Percentiles rank a stretch among this genome's conserved stretches.
Conservation (phyloP, 306 rosid genomes). For the Acacia crassicarpa region DNA sequence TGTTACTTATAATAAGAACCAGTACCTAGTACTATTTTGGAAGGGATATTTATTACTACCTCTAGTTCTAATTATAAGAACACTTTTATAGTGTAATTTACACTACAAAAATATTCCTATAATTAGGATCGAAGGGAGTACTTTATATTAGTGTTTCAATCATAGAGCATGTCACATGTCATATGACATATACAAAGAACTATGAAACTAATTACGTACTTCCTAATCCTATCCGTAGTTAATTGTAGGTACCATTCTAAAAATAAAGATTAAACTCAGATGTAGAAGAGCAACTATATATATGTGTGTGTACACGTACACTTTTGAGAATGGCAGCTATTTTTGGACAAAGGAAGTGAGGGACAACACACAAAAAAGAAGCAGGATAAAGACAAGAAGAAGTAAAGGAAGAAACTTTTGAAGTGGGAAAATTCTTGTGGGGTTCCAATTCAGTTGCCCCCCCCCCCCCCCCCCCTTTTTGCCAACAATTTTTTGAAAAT, state of each 20-base stretch:
- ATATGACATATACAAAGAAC: not conserved
- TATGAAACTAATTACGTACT: not conserved
- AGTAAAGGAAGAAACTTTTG: conserved; percentile 25
- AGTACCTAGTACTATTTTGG: not conserved
- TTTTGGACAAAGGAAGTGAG: conserved; percentile 41
- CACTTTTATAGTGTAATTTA: too few species aligned
- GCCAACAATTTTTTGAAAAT: not conserved
- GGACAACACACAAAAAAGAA: conserved; percentile 7
- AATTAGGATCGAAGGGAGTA: too few species aligned
- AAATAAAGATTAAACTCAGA: conserved; percentile 27
- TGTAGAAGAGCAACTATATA: conserved; percentile 22
- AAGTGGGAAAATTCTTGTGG: conserved; percentile 34
- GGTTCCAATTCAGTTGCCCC: conserved; percentile 22
- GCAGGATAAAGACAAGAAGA: not conserved
- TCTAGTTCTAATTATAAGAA: too few species aligned
- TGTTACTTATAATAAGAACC: too few species aligned
- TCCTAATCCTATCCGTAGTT: not conserved
- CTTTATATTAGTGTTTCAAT: not conserved
- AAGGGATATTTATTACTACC: not conserved
- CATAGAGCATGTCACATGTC: not conserved
- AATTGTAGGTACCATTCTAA: conserved; percentile 21
- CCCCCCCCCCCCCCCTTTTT: too few species aligned
- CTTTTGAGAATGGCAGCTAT: conserved; percentile 33
- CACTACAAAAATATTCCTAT: too few species aligned
- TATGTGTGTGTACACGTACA: too few species aligned